Conservation (phyloP, 2,329 filamentous ascomycete species). For the Botryosphaeria dothidea region DNA sequence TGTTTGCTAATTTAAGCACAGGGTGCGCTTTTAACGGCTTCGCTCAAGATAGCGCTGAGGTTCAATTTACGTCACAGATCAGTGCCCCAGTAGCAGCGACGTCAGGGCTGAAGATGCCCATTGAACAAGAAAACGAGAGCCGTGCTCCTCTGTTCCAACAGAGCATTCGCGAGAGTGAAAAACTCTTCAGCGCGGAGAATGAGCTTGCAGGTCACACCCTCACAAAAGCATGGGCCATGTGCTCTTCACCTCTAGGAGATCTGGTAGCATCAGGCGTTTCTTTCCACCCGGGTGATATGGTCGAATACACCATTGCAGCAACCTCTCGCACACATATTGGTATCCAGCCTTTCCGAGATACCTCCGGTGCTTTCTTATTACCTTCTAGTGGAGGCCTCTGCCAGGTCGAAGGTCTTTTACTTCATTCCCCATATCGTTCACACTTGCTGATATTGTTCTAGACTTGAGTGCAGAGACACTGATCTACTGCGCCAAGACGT, state of each 20-base stretch:
- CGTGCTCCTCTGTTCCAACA: constrained; percentile 40
- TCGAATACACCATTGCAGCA: constrained; percentile 55
- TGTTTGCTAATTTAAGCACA: background rate
- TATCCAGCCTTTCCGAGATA: constrained; percentile 3
- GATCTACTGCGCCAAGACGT: constrained; percentile 35
- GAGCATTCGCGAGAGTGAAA: constrained; percentile 38
- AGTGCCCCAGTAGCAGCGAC: constrained; percentile 36
- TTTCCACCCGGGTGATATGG: constrained; percentile 57
- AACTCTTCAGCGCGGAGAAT: constrained; percentile 50
- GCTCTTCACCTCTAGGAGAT: constrained; percentile 47
- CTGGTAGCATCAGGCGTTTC: constrained; percentile 52
- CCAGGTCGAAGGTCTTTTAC: constrained; percentile 21
- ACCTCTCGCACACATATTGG: constrained; percentile 39
- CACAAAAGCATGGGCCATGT: constrained; percentile 57
- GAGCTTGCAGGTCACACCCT: constrained; percentile 52
- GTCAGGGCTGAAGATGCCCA: constrained; percentile 30
- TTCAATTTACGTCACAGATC: constrained; percentile 41
- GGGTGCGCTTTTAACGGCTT: constrained; percentile 33
- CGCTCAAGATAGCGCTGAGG: constrained; percentile 19
- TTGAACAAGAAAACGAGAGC: constrained; percentile 20
- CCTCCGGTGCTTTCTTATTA: constrained; percentile 6
- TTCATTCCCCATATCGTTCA: background rate
- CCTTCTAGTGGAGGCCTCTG: constrained; percentile 13
- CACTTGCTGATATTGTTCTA: background rate
- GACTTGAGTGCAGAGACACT: constrained; percentile 34